Base-by-base conservation (phyloP, 495 filamentous ascomycete species). In the Opeltia flavorubescens region DNA sequence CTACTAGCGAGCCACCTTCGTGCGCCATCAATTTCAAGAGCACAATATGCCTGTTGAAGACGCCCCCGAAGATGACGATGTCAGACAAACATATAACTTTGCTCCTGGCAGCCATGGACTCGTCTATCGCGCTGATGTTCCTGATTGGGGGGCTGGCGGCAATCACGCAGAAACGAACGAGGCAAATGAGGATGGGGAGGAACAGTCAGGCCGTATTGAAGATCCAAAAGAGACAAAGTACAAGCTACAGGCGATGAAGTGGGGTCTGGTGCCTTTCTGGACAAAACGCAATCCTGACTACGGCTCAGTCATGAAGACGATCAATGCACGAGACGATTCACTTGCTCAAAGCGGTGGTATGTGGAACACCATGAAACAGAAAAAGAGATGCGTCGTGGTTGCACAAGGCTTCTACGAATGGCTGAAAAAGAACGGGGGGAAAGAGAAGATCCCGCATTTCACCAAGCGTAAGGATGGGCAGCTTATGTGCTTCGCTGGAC, bases 391-490 rank as follows among this genome's bases (percentile, higher is more conserved):
- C 58, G 67, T 95, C 34, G 78, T 98, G 2, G 53, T 89, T 3
- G 86, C 82, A 12, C 80, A 95, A 62, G 91, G 91, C 2, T 98
- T 95, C 63, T 98, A 89, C 61, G 91, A 98, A 62, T 98, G 91
- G 91, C 62, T 91, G 44, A 86, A 91, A 61, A 85, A 86, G 55
- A 74, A 77, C 24, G 78, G 77, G 0, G 71, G 78, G 1, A 89
- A 85, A 54, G 79, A 86, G 50, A 86, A 80, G 62, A 65, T 88
- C 0, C 91, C 91, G 31, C 78, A 95, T 61, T 96, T 72, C 58
- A 70, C 84, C 8, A 84, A 79, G 56, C 68, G 86, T 12, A 84
- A 78, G 55, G 91, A 95, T 58, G 86, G 83, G 0, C 70, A 78
- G 50, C 58, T 95, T 52, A 86, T 98, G 82, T 85, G 72, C 49